phyloP scores from a whole-genome alignment of 352 stramenopile species.

The Phytophthora parvispora region DNA sequence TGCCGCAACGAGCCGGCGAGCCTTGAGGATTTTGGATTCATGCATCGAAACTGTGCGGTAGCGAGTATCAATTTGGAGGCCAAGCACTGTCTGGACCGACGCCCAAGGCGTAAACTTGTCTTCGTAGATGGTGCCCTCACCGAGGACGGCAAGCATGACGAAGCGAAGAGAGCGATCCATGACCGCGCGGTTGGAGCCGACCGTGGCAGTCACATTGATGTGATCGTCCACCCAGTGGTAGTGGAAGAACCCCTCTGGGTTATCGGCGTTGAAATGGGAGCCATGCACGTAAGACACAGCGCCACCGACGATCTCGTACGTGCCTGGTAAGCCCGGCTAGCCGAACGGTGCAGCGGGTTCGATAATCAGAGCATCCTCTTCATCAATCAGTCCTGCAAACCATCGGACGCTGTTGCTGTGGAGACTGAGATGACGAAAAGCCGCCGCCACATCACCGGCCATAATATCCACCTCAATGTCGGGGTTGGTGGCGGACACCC shows the following conservation, averaged over 20 bases:
- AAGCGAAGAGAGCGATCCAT: constrained; percentile 11
- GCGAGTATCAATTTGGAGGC: constrained; percentile 3
- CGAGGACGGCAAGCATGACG: constrained; percentile 18
- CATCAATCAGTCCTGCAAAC: neutral
- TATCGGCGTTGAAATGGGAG: neutral
- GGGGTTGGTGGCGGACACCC: neutral
- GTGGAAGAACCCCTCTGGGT: constrained; percentile 16
- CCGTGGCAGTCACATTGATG: constrained; percentile 8
- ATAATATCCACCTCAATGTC: neutral
- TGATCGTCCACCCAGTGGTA: constrained; percentile 42
- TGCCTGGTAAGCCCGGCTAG: constrained; percentile 7
- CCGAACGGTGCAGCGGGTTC: constrained; percentile 24
- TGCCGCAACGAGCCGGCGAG: neutral
- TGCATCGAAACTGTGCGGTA: constrained; percentile 7
- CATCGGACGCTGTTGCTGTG: constrained; percentile 9
- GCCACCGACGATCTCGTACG: constrained; percentile 15
- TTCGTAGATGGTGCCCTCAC: constrained; percentile 17
- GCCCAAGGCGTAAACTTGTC: constrained; percentile 27
- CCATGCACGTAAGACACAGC: constrained; percentile 11
- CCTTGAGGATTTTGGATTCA: neutral
- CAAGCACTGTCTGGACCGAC: constrained; percentile 6
- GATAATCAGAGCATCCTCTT: constrained; percentile 19
- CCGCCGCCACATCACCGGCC: constrained; percentile 11
- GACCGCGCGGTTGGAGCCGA: neutral
- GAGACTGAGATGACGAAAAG: constrained; percentile 13